These are phyloP conservation scores for Hirschioporus abietinus DNA, from an alignment of 768 basidiomycete species.

Conservation along the genomic window DNA sequence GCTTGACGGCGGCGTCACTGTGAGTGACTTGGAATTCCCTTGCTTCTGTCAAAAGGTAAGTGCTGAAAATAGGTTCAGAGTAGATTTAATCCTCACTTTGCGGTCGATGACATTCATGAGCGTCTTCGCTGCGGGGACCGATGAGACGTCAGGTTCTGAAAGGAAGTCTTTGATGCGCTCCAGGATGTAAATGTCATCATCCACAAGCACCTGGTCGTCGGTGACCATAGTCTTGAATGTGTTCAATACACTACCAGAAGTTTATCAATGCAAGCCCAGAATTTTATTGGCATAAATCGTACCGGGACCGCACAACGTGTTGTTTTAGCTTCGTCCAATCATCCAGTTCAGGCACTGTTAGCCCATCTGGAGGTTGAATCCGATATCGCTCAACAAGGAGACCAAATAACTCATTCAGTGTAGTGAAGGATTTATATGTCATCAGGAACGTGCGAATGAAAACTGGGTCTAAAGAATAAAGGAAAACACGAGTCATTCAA, in stretches of 20 bases:
- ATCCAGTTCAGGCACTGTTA: conserved; percentile 55
- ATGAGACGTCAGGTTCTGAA: conserved; percentile 55
- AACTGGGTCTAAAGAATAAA: conserved; percentile 50
- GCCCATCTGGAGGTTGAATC: conserved; percentile 64
- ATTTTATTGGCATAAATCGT: conserved; percentile 22
- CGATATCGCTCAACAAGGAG: conserved; percentile 76
- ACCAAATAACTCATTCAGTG: conserved; percentile 75
- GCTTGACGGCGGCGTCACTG: conserved; percentile 47
- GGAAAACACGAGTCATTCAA: conserved; percentile 6
- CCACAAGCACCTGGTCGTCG: conserved; percentile 78
- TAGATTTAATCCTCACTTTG: conserved; percentile 47
- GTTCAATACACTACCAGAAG: conserved; percentile 68
- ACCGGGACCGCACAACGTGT: conserved; percentile 84
- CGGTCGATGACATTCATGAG: conserved; percentile 72
- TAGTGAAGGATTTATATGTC: conserved; percentile 94
- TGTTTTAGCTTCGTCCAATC: conserved; percentile 88
- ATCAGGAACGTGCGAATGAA: conserved; percentile 90
- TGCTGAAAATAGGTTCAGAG: conserved; percentile 4
- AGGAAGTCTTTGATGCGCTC: conserved; percentile 80
- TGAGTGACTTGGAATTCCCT: background rate
- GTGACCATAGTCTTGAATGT: conserved; percentile 85
- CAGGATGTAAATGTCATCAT: conserved; percentile 79
- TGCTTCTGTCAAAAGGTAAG: background rate
- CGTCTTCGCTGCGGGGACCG: conserved; percentile 68
- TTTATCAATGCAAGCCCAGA: conserved; percentile 8